These are phyloP conservation scores for Cercophora sp. DNA, from an alignment of 495 filamentous ascomycete species.

Conservation along the genomic window DNA sequence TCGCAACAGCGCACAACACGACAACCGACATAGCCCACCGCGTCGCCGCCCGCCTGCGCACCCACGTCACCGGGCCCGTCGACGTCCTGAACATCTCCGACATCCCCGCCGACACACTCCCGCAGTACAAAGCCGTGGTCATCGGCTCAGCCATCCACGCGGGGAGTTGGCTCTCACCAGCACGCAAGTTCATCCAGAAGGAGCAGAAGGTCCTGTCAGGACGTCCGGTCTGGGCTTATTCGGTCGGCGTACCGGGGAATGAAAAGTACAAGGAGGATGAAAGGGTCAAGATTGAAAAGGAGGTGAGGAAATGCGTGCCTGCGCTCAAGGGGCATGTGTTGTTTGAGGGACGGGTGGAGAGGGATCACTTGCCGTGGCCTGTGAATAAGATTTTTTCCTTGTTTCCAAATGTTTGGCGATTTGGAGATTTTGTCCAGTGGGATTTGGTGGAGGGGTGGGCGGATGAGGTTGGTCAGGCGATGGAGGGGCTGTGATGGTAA, in stretches of 20 bases:
- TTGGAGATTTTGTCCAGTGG: constrained; percentile 11
- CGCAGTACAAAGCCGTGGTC: neutral
- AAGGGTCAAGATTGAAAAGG: neutral
- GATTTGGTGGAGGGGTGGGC: constrained; percentile 6
- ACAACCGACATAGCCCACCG: neutral
- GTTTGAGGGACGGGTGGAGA: constrained; percentile 3
- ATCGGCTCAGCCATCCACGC: constrained; percentile 7
- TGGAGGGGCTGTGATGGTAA: neutral
- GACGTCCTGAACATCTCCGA: neutral
- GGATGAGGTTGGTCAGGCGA: constrained; percentile 2
- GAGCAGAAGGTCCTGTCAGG: neutral
- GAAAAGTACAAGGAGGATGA: neutral
- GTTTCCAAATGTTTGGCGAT: neutral
- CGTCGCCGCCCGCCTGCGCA: constrained; percentile 6
- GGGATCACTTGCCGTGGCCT: constrained; percentile 3
- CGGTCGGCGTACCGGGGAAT: neutral
- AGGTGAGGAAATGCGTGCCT: neutral
- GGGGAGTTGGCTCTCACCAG: constrained; percentile 1
- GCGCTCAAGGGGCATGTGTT: constrained; percentile 1
- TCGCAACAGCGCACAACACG: constrained; percentile 8
- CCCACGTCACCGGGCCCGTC: neutral
- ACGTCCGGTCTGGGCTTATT: constrained; percentile 4
- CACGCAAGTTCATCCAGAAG: neutral
- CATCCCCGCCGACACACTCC: neutral
- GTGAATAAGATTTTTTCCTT: neutral